Evolutionary conservation across 176 grass and related monocot genomes (phyloP).

Genomic region (Tillandsia fasciculata): DNA sequence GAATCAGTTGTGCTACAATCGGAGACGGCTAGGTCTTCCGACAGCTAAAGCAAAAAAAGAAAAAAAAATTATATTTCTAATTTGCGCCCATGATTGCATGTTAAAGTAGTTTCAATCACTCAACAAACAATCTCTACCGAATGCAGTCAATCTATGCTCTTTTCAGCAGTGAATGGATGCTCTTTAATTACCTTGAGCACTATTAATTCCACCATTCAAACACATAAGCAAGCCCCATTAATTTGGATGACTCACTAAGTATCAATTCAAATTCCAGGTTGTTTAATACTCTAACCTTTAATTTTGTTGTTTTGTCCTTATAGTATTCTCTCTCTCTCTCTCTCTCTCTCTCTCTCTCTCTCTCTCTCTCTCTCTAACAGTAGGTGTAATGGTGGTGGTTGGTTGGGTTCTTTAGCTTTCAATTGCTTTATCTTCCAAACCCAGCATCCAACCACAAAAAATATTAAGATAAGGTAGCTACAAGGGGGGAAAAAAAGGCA

Average conservation of each 20-base stretch:
- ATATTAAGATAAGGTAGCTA: constrained; percentile 11
- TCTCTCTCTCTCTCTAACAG: not conserved
- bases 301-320: not conserved
- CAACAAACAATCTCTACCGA: too few species aligned
- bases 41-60: too few species aligned
- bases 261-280: not conserved
- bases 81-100: too few species aligned
- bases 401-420: constrained; percentile 52
- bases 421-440: constrained; percentile 51
- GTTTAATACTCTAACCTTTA: too few species aligned
- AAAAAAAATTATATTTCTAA: not conserved
- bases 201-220: not conserved
- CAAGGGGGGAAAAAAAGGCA: constrained; percentile 17
- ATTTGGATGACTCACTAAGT: not conserved
- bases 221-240: not conserved
- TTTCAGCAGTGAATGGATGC: too few species aligned
- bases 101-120: too few species aligned
- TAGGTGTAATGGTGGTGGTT: constrained; percentile 32
- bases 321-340: not conserved
- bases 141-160: too few species aligned
- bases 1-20: too few species aligned
- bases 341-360: not conserved
- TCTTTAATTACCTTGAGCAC: too few species aligned
- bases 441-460: constrained; percentile 29
- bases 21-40: too few species aligned